These are phyloP conservation scores for Dactylellina drechsleri DNA, from an alignment of 2,329 filamentous ascomycete genomes.

Conservation along the genomic window DNA sequence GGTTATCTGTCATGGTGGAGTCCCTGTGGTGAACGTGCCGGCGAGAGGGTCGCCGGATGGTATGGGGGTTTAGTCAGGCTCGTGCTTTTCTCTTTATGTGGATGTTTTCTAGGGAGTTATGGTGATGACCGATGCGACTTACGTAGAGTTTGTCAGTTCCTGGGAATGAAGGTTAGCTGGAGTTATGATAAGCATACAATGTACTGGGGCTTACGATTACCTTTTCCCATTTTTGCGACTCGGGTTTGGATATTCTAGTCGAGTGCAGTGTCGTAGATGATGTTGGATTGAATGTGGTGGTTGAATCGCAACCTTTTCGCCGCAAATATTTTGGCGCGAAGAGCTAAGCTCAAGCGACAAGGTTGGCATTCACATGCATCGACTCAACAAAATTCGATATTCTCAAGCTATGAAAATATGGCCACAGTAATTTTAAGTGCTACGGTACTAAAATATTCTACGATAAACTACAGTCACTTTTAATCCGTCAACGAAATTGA, in stretches of 20 bases:
- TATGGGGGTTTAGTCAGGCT: conserved; percentile 49
- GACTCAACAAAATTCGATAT: neutral
- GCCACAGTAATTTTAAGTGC: neutral
- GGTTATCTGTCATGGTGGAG: conserved; percentile 72
- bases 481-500: conserved; percentile 48
- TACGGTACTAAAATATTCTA: neutral
- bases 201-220: no score
- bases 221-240: conserved; percentile 49
- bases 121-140: conserved; percentile 28
- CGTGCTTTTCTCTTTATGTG: conserved; percentile 16
- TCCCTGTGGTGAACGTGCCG: neutral
- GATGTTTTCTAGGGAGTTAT: neutral
- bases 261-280: neutral
- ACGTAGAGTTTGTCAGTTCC: conserved; percentile 69
- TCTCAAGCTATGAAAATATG: no score
- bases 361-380: neutral
- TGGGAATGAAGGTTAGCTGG: conserved; percentile 49
- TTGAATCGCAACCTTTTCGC: neutral
- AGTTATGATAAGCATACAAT: no score
- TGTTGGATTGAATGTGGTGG: neutral
- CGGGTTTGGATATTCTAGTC: neutral
- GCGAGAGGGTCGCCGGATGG: conserved; percentile 15
- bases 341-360: neutral
- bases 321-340: neutral
- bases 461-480: neutral